These are phyloP conservation scores for Trichocladium antarcticum DNA, from an alignment of 495 filamentous ascomycete species.

Conservation along the genomic window DNA sequence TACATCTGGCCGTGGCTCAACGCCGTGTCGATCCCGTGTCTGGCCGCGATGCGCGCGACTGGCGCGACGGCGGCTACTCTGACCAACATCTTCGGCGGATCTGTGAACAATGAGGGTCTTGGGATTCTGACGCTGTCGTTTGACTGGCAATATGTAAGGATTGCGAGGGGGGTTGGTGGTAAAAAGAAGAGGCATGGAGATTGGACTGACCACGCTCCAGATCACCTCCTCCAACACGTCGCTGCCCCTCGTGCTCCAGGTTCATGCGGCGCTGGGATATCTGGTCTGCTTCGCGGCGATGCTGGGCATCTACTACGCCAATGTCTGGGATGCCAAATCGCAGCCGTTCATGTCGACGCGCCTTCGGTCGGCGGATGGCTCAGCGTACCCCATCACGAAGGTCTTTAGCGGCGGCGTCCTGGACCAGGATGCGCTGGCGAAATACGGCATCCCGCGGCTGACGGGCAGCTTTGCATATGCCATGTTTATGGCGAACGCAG, in stretches of 20 bases:
- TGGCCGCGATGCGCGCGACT: conserved; percentile 31
- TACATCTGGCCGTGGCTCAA: conserved; percentile 46
- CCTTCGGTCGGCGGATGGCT: conserved; percentile 26
- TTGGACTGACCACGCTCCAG: conserved; percentile 16
- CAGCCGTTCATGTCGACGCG: conserved; percentile 43
- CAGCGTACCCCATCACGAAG: conserved; percentile 36
- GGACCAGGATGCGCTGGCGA: conserved; percentile 21
- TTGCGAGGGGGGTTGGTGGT: too few species aligned
- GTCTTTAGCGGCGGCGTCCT: conserved; percentile 32
- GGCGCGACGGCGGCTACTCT: conserved; percentile 41
- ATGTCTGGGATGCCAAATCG: conserved; percentile 36
- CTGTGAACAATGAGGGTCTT: conserved; percentile 40
- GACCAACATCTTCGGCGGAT: conserved; percentile 48
- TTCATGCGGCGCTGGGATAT: conserved; percentile 27
- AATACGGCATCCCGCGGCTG: conserved; percentile 34
- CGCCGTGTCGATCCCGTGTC: conserved; percentile 46
- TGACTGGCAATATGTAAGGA: conserved; percentile 47
- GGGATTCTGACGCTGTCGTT: conserved; percentile 40
- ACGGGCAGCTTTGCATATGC: conserved; percentile 34
- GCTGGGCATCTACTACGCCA: conserved; percentile 38
- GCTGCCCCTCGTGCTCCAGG: conserved; percentile 14
- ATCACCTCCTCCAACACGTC: conserved; percentile 30
- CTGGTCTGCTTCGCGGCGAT: conserved; percentile 33
- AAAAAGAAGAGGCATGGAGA: too few species aligned
- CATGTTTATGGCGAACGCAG: conserved; percentile 37